These are phyloP conservation scores for Grifola frondosa DNA, from an alignment of 1,284 basidiomycete species.

Conservation along the genomic window DNA sequence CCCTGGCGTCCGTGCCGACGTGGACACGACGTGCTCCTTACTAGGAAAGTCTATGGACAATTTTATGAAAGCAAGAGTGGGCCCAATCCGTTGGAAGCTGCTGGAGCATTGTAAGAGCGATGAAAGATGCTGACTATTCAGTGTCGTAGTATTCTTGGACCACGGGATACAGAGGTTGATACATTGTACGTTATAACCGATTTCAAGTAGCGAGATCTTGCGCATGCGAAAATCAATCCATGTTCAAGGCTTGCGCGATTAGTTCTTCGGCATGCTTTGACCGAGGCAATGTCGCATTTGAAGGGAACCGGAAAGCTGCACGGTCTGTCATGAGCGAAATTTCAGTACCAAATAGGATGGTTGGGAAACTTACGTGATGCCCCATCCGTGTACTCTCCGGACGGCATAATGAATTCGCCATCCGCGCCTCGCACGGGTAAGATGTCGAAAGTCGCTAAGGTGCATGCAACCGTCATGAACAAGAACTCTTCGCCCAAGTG, in stretches of 20 bases:
- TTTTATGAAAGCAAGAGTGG: slow-evolving; percentile 9
- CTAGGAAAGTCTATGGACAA: slow-evolving; percentile 13
- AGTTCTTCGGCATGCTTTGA: too few relatives aligned
- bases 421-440: slow-evolving; percentile 25
- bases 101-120: slow-evolving; percentile 8
- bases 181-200: too few relatives aligned
- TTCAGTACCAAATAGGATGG: too few relatives aligned
- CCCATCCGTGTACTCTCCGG: slow-evolving; percentile 10
- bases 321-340: too few relatives aligned
- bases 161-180: too few relatives aligned
- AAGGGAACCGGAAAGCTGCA: too few relatives aligned
- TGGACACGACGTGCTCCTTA: slow-evolving; percentile 25
- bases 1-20: slow-evolving; percentile 21
- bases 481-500: too few relatives aligned
- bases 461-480: slow-evolving; percentile 39
- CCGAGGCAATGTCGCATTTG: too few relatives aligned
- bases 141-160: too few relatives aligned
- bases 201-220: too few relatives aligned
- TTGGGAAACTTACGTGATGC: slow-evolving; percentile 15
- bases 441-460: slow-evolving; percentile 41
- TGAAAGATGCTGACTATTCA: slow-evolving; percentile 4
- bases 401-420: slow-evolving; percentile 7
- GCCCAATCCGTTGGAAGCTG: slow-evolving; percentile 6
- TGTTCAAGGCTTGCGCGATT: too few relatives aligned
- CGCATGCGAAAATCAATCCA: too few relatives aligned